Evolutionary conservation across 2,329 filamentous ascomycete species (phyloP).

Genomic region (Cephalotrichum gorgonifer): DNA sequence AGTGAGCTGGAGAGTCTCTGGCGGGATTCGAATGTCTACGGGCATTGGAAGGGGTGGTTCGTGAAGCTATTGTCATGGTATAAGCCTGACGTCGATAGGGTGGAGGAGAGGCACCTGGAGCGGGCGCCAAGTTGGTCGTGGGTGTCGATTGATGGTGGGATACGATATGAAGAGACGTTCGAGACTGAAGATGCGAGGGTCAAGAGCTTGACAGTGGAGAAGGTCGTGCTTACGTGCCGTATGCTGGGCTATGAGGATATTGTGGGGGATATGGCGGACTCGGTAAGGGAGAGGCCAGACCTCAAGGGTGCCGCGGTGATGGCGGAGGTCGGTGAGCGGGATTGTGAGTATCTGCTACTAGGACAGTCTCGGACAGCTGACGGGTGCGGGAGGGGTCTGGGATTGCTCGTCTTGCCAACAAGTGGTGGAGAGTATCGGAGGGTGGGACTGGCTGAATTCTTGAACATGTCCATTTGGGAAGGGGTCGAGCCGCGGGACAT

Average conservation of each 20-base stretch:
- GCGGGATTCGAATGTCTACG: background rate
- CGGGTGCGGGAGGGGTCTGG: background rate
- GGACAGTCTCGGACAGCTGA: background rate
- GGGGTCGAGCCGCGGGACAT: background rate
- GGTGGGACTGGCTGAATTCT: background rate
- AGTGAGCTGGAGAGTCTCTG: background rate
- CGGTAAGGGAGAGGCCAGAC: background rate
- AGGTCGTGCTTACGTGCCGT: background rate
- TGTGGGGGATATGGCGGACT: background rate
- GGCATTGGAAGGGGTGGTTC: background rate
- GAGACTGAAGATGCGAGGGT: background rate
- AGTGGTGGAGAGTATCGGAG: background rate
- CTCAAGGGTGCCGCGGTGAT: background rate
- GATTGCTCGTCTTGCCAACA: background rate
- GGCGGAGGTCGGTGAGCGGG: background rate
- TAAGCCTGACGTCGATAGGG: background rate
- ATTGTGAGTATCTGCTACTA: background rate
- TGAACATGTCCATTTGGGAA: background rate
- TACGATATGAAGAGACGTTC: background rate
- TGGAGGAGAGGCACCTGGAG: background rate
- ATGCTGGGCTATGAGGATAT: background rate
- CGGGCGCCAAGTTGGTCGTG: background rate
- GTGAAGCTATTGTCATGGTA: background rate
- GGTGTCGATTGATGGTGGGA: background rate
- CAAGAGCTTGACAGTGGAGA: background rate